These are phyloP conservation scores for Pyrrhoderma lamaoense DNA, from an alignment of 1,284 basidiomycete species.

Conservation along the genomic window DNA sequence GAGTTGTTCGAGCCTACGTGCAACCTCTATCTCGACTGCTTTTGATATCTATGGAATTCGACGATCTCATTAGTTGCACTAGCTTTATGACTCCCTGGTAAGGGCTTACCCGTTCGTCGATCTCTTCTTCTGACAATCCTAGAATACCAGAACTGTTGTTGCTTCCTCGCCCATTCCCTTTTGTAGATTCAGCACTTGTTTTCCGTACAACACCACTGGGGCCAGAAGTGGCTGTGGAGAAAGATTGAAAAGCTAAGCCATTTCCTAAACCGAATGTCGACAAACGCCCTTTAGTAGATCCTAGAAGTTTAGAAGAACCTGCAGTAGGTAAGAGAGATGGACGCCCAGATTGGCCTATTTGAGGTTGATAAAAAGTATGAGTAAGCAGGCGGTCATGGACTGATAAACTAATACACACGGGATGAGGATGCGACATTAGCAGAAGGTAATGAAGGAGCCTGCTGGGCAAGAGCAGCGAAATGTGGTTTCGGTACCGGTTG, in stretches of 20 bases:
- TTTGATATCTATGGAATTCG: conserved; percentile 46
- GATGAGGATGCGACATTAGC: conserved; percentile 27
- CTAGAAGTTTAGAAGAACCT: conserved; percentile 16
- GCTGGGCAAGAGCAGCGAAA: conserved; percentile 50
- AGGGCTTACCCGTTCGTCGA: conserved; percentile 54
- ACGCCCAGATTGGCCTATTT: conserved; percentile 20
- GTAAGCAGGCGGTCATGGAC: neutral
- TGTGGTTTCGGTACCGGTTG: conserved; percentile 48
- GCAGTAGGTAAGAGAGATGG: conserved; percentile 19
- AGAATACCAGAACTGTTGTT: conserved; percentile 9
- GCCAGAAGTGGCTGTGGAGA: conserved; percentile 8
- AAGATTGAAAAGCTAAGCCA: conserved; percentile 9
- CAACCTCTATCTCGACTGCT: conserved; percentile 66
- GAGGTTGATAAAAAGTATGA: conserved; percentile 3
- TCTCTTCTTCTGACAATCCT: conserved; percentile 55
- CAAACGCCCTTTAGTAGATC: conserved; percentile 13
- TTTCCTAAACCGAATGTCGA: conserved; percentile 12
- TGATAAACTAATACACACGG: neutral
- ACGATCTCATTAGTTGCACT: conserved; percentile 8
- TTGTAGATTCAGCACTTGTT: conserved; percentile 10
- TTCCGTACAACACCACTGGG: conserved; percentile 8
- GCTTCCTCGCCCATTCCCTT: conserved; percentile 2
- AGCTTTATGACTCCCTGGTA: neutral
- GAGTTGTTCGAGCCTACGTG: conserved; percentile 53
- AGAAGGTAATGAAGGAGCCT: conserved; percentile 40